Base-by-base conservation (phyloP, 2,329 filamentous ascomycete genomes). In the Trichoderma breve region DNA sequence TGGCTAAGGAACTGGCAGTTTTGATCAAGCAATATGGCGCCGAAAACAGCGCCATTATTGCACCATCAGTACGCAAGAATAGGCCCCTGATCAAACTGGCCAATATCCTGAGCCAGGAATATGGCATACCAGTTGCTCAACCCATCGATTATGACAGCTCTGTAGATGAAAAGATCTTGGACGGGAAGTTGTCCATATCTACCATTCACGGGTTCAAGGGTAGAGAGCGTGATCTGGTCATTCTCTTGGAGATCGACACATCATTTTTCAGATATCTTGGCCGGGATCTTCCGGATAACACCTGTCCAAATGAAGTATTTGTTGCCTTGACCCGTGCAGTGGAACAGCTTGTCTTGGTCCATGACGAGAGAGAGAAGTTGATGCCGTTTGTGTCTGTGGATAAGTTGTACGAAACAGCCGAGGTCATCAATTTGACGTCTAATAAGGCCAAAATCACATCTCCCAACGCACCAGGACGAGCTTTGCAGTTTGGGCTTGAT, bases 151-250 rank as follows among this genome's bases (percentile, higher is more conserved):
- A 72, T 1, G 39, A 72, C 6, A 65, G 67, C 6, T 66, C 73
- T 24, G 62, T 79, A 3, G 66, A 80, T 28, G 74, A 80, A 21
- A 67, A 30, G 3, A 76, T 79, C 6, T 77, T 76, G 6, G 21
- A 73, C 4, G 76, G 77, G 12, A 81, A 81, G 66, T 14, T 80
- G 24, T 77, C 76, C 11, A 71, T 79, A 12, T 79, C 78, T 15
- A 79, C 77, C 0, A 79, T 79, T 57, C 79, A 81, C 43, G 77
- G 80, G 51, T 81, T 81, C 72, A 81, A 81, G 55, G 65, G 79
- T 5, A 77, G 74, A 55, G 78, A 81, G 72, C 78, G 79, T 18
- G 72, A 78, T 43, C 67, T 81, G 2, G 57, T 80, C 4, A 77
- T 81, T 53, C 70, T 80, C 3, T 71, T 78, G 34, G 76, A 74